Conservation (phyloP, 441 rosid genomes). For the Populus trichocarpa region DNA sequence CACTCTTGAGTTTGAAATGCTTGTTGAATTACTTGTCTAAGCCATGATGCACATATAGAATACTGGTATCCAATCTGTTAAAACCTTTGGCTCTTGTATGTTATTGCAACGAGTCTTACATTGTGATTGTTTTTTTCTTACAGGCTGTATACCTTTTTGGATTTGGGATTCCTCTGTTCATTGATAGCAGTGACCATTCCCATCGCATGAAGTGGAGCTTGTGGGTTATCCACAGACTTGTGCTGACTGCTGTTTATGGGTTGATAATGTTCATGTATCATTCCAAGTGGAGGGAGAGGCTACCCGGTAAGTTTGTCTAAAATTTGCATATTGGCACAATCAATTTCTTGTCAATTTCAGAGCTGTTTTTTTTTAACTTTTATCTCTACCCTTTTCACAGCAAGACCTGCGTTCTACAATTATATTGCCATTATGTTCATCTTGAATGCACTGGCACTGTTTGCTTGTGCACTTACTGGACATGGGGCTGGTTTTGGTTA, state of each 20-base stretch:
- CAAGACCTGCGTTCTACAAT: constrained; percentile 86
- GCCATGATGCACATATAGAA: not conserved
- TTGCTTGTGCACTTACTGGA: constrained; percentile 63
- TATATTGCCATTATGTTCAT: constrained; percentile 57
- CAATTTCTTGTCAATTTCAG: not conserved
- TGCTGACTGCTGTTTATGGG: constrained; percentile 76
- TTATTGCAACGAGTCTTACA: not conserved
- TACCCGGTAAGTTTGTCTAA: constrained; percentile 59
- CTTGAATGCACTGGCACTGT: constrained; percentile 56
- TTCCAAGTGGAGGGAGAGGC: constrained; percentile 77
- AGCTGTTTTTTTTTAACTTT: not conserved
- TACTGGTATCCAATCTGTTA: not conserved
- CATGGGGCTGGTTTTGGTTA: constrained; percentile 65
- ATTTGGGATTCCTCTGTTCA: constrained; percentile 82
- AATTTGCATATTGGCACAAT: not conserved
- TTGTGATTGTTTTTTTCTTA: not conserved
- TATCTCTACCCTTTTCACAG: constrained; percentile 36
- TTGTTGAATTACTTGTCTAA: not conserved
- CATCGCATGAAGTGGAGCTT: constrained; percentile 67
- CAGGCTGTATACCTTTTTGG: constrained; percentile 76
- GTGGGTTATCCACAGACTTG: constrained; percentile 79
- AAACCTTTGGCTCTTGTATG: not conserved
- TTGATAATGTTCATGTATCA: constrained; percentile 66
- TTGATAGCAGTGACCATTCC: constrained; percentile 44
- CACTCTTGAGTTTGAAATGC: not conserved